Base-by-base conservation (phyloP, 2,329 filamentous ascomycete genomes). In the Calonectria pauciramosa region DNA sequence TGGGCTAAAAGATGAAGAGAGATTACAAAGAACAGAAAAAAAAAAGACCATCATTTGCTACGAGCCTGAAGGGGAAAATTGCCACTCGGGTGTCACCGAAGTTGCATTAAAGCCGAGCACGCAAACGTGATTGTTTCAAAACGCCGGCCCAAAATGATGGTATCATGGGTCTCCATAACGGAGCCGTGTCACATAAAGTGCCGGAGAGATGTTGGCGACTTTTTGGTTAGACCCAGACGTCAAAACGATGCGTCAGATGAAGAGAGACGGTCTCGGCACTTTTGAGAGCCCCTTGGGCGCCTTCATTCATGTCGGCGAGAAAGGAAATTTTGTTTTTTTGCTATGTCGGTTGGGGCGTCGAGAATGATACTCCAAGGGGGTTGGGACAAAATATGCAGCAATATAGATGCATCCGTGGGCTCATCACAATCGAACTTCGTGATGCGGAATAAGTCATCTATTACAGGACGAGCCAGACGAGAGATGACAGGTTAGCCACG, bases 401-500 rank as follows among this genome's bases (percentile, higher is more conserved):
- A 59, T 59, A 56, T 36, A 36, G 54, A 59, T 59, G 54, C 32
- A 59, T 26, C 30, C 6, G 34, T 38, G 30, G 32, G 52, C 52
- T 32, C 52, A 56, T 56, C 18, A 30, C 54, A 36, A 36, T 47
- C 10, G 54, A 23, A 23, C 7, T 9, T n/a, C 7, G 32, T 59
- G 30, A 23, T 59, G 30, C n/a, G 11, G 32, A 59, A 59, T 36
- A 59, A 32, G 54, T 59, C 20, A 34, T 59, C 44, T 59, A 59
- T 52, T 52, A 52, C 54, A 59, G 51, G 32, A 38, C 8, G 34
- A 68, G 30, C 66, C 56, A 44, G 26, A 47, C 38, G 49, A 36
- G 47, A 34, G 26, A 20, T 54, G n/a, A 51, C 26, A 51, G 51
- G 49, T 47, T 63, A 54, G 49, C 71, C 75, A 73, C 75, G 73